A percentile compares a stretch with the other conserved stretches of the same genome.
Conservation (phyloP, 441 rosid species). For the Aquilaria agallochum region DNA sequence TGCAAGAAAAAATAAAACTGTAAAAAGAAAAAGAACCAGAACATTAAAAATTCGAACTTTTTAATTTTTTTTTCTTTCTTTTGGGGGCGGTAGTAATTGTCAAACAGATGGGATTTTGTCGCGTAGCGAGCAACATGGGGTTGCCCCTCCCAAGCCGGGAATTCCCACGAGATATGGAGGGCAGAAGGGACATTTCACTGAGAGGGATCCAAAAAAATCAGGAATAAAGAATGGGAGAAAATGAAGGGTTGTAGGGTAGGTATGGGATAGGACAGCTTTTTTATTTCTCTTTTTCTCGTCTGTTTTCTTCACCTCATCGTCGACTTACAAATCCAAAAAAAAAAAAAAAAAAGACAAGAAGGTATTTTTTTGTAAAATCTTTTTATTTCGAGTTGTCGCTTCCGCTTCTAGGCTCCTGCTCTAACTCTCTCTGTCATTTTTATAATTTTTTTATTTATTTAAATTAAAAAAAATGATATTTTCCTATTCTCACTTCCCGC, state of each 20-base stretch:
- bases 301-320: background rate
- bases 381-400: too few relatives aligned
- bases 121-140: constrained; percentile 16
- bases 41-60: too few relatives aligned
- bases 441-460: too few relatives aligned
- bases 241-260: constrained; percentile 39
- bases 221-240: constrained; percentile 27
- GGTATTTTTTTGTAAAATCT: too few relatives aligned
- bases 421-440: too few relatives aligned
- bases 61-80: too few relatives aligned
- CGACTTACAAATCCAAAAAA: too few relatives aligned
- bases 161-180: constrained; percentile 11
- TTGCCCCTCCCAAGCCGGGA: background rate
- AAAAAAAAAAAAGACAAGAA: too few relatives aligned
- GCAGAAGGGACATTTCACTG: constrained; percentile 17
- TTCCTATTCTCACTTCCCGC: too few relatives aligned
- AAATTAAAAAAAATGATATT: too few relatives aligned
- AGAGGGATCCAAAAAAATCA: constrained; percentile 11
- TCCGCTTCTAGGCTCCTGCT: too few relatives aligned
- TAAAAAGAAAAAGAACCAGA: background rate
- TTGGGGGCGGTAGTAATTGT: constrained; percentile 3
- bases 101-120: constrained; percentile 20
- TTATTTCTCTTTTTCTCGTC: background rate
- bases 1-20: too few relatives aligned
- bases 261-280: constrained; percentile 38